These are phyloP conservation scores for Cardiospermum halicacabum DNA, from an alignment of 345 rosid species.

Conservation along the genomic window DNA sequence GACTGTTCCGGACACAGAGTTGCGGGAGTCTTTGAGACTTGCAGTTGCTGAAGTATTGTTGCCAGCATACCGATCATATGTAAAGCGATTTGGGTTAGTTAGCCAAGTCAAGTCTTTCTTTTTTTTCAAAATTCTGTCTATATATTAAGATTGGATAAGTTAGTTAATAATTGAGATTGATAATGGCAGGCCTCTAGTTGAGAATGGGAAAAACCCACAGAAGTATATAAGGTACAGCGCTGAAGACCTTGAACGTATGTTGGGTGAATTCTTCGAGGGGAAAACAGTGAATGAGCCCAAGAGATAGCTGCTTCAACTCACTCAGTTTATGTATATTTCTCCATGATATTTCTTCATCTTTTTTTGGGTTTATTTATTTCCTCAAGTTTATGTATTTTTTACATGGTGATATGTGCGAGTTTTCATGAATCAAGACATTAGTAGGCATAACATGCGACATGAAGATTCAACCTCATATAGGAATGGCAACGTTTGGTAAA, in stretches of 20 bases:
- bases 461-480: no score
- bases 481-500: no score
- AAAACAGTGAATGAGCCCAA: constrained; percentile 65
- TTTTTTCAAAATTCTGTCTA: not conserved
- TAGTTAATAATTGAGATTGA: no score
- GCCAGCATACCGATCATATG: constrained; percentile 93
- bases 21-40: constrained; percentile 91
- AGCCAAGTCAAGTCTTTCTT: no score
- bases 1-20: constrained; percentile 95
- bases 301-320: constrained; percentile 52
- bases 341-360: no score
- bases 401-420: no score
- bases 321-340: no score
- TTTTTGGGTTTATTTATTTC: no score
- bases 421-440: no score
- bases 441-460: no score
- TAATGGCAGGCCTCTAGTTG: constrained; percentile 94
- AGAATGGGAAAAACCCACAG: constrained; percentile 75
- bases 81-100: constrained; percentile 85
- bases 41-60: constrained; percentile 97
- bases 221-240: constrained; percentile 76
- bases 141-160: no score
- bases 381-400: no score
- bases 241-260: constrained; percentile 90
- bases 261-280: constrained; percentile 94